Percentiles rank a stretch among this genome's conserved stretches.
Evolutionary conservation across 75 land plant species (phyloP).

Genomic region (Picea sitchensis): DNA sequence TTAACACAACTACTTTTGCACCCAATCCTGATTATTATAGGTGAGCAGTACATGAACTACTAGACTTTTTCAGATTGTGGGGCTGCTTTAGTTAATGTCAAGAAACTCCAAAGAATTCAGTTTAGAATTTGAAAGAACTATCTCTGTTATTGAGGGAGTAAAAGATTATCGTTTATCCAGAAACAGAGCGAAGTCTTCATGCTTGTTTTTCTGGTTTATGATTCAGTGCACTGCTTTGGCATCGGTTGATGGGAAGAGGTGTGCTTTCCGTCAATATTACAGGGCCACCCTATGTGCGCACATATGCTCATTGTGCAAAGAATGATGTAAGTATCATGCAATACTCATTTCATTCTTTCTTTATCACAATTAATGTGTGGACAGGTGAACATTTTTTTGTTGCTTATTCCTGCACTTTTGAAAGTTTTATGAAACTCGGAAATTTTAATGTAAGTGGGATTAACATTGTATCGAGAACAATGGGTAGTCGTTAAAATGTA

Average conservation of each 20-base stretch:
- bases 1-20: slow-evolving; percentile 58
- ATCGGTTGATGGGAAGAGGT: slow-evolving; percentile 70
- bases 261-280: slow-evolving; percentile 52
- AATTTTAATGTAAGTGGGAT: no score
- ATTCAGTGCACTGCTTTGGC: slow-evolving; percentile 88
- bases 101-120: neutral
- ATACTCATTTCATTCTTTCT: no score
- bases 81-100: neutral
- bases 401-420: neutral
- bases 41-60: slow-evolving; percentile 65
- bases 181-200: neutral
- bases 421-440: no score
- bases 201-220: slow-evolving; percentile 2
- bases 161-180: neutral
- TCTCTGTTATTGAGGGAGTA: neutral
- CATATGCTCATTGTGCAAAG: slow-evolving; percentile 83
- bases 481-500: no score
- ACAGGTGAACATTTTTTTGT: no score
- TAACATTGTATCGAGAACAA: no score
- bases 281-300: slow-evolving; percentile 48
- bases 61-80: slow-evolving; percentile 22
- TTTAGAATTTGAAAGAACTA: neutral
- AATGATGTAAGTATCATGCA: slow-evolving; percentile 37
- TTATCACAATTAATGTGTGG: no score
- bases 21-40: slow-evolving; percentile 92